Percentiles rank a stretch among this genome's conserved stretches.
Conservation (phyloP, 2,329 filamentous ascomycete genomes). For the Diaporthe vaccinii region DNA sequence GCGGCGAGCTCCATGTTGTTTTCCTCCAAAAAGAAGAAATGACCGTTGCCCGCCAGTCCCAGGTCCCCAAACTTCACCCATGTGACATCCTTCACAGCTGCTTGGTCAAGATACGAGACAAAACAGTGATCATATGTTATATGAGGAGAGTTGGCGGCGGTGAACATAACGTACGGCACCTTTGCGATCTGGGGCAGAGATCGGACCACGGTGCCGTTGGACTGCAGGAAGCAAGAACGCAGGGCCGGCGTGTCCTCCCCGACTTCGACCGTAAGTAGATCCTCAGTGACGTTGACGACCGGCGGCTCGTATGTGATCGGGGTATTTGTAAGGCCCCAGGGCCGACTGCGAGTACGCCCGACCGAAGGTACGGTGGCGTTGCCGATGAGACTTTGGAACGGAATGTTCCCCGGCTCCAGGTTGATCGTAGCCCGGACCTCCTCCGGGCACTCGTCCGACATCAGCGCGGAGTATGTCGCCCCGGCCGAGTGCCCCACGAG, state of each 20-base stretch:
- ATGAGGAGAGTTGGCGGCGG: conserved; percentile 22
- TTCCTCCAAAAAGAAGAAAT: conserved; percentile 25
- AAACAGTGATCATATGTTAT: conserved; percentile 28
- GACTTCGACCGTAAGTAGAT: conserved; percentile 4
- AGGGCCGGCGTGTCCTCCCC: background rate
- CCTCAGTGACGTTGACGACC: background rate
- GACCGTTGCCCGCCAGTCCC: conserved; percentile 14
- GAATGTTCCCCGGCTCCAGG: conserved; percentile 12
- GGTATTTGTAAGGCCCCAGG: conserved; percentile 29
- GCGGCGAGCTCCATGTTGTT: conserved; percentile 18
- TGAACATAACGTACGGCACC: conserved; percentile 28
- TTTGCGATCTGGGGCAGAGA: conserved; percentile 18
- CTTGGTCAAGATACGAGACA: conserved; percentile 9
- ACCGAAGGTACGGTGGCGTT: conserved; percentile 15
- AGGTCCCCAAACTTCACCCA: conserved; percentile 25
- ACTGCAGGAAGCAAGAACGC: conserved; percentile 19
- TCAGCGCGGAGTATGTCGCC: conserved; percentile 12
- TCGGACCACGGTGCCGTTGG: conserved; percentile 15
- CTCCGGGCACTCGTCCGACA: conserved; percentile 27
- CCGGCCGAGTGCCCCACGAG: conserved; percentile 51
- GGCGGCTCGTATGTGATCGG: conserved; percentile 17
- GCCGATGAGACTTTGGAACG: conserved; percentile 22
- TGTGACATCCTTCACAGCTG: conserved; percentile 10
- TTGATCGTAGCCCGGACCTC: conserved; percentile 15
- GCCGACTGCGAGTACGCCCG: conserved; percentile 2